These are phyloP conservation scores for Brassica juncea DNA, from an alignment of 345 rosid genomes.

Conservation along the genomic window DNA sequence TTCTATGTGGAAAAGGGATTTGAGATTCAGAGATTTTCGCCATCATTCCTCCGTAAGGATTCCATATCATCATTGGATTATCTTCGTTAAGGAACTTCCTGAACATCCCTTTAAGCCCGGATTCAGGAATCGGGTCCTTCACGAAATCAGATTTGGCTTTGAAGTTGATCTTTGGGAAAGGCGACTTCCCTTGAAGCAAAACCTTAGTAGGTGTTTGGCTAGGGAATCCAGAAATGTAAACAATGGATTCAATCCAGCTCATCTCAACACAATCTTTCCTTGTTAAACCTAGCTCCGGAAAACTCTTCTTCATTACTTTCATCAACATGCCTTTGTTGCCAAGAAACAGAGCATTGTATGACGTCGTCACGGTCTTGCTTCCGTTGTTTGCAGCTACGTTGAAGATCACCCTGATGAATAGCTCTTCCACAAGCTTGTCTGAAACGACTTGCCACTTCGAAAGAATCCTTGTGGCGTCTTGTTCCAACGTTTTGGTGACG, in stretches of 20 bases:
- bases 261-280: slow-evolving; percentile 48
- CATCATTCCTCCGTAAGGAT: slow-evolving; percentile 72
- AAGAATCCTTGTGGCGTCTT: slow-evolving; percentile 42
- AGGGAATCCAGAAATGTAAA: slow-evolving; percentile 53
- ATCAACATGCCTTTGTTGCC: slow-evolving; percentile 42
- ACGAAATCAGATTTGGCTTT: slow-evolving; percentile 64
- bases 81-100: slow-evolving; percentile 48
- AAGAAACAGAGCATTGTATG: slow-evolving; percentile 47
- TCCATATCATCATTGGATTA: slow-evolving; percentile 50
- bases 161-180: slow-evolving; percentile 46
- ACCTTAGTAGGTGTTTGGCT: slow-evolving; percentile 34
- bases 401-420: slow-evolving; percentile 51
- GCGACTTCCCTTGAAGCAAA: slow-evolving; percentile 50
- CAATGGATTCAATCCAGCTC: slow-evolving; percentile 57
- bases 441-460: slow-evolving; percentile 56
- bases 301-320: slow-evolving; percentile 44
- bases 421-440: slow-evolving; percentile 48
- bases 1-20: slow-evolving; percentile 63
- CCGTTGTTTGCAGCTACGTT: slow-evolving; percentile 29
- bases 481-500: slow-evolving; percentile 46
- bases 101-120: slow-evolving; percentile 49
- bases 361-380: slow-evolving; percentile 37
- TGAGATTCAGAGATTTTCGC: slow-evolving; percentile 41
- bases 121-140: slow-evolving; percentile 35
- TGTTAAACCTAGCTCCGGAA: slow-evolving; percentile 58